Conservation (phyloP, 2,329 filamentous ascomycete genomes). For the Cladosporium cucumerinum region DNA sequence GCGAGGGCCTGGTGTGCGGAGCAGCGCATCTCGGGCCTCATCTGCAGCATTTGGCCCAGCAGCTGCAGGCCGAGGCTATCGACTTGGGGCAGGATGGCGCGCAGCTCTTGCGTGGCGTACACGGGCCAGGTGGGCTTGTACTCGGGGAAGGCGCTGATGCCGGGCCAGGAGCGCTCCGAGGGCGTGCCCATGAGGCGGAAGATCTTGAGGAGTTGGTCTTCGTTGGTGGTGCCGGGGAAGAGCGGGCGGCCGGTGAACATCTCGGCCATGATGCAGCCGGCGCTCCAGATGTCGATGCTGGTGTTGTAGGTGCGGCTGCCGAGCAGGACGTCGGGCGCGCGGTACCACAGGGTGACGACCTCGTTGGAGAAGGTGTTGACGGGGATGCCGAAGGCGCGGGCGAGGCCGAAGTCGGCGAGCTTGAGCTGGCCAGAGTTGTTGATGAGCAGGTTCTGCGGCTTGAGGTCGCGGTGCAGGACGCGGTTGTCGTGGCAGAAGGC, state of each 20-base stretch:
- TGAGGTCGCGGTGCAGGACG: conserved; percentile 90
- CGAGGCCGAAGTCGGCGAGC: conserved; percentile 90
- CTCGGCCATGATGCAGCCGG: conserved; percentile 99
- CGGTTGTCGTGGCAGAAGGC: conserved; percentile 98
- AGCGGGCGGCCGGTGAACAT: conserved; percentile 96
- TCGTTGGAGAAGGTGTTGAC: conserved; percentile 99
- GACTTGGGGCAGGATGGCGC: conserved; percentile 83
- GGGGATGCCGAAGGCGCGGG: conserved; percentile 90
- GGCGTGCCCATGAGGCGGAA: conserved; percentile 99
- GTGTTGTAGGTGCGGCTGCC: conserved; percentile 97
- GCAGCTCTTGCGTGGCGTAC: conserved; percentile 87
- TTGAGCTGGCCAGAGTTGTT: conserved; percentile 88
- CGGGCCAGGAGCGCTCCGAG: conserved; percentile 91
- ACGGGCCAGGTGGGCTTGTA: conserved; percentile 95
- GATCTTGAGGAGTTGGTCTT: conserved; percentile 95
- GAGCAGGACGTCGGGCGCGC: conserved; percentile 89
- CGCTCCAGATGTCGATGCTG: conserved; percentile 99
- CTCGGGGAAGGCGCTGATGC: conserved; percentile 92
- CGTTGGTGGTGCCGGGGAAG: conserved; percentile 96
- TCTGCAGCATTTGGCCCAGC: conserved; percentile 83
- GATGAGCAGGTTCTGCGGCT: conserved; percentile 94
- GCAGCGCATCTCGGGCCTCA: conserved; percentile 86
- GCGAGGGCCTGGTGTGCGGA: conserved; percentile 81
- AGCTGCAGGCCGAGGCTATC: conserved; percentile 84
- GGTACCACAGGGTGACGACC: conserved; percentile 96